These are phyloP conservation scores for Diatrype stigma DNA, from an alignment of 2,329 filamentous ascomycete genomes.

Conservation along the genomic window DNA sequence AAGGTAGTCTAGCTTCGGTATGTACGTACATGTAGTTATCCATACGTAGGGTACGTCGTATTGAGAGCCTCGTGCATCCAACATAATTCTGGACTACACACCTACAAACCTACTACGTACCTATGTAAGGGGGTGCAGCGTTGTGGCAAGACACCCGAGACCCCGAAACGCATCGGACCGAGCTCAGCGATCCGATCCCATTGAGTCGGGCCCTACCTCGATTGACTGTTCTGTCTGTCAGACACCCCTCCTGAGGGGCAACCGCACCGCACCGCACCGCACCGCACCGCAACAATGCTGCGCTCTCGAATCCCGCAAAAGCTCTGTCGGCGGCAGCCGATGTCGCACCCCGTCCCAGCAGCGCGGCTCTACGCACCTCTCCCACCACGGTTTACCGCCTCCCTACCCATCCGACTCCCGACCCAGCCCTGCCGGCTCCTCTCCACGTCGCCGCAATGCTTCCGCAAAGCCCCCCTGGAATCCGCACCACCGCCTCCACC, in stretches of 20 bases:
- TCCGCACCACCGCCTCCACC: neutral
- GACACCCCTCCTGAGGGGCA: too few relatives aligned
- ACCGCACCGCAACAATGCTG: neutral
- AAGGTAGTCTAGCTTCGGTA: too few relatives aligned
- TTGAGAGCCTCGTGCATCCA: neutral
- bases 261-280: too few relatives aligned
- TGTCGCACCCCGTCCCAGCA: neutral
- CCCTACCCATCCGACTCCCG: neutral
- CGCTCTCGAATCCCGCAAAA: neutral
- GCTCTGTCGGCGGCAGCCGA: neutral
- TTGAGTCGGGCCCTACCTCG: too few relatives aligned
- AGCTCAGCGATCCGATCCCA: too few relatives aligned
- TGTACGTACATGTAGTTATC: too few relatives aligned
- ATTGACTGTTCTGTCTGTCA: too few relatives aligned
- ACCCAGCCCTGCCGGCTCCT: neutral
- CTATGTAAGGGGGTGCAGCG: too few relatives aligned
- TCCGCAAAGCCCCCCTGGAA: neutral
- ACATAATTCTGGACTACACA: neutral
- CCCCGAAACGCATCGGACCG: neutral
- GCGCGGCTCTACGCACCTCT: neutral
- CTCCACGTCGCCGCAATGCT: neutral
- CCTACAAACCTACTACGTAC: too few relatives aligned
- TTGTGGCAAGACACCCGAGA: neutral
- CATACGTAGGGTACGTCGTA: too few relatives aligned
- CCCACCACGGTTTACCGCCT: neutral